These are phyloP conservation scores for Phytopythium oedochilum DNA, from an alignment of 352 stramenopile species.

Conservation along the genomic window DNA sequence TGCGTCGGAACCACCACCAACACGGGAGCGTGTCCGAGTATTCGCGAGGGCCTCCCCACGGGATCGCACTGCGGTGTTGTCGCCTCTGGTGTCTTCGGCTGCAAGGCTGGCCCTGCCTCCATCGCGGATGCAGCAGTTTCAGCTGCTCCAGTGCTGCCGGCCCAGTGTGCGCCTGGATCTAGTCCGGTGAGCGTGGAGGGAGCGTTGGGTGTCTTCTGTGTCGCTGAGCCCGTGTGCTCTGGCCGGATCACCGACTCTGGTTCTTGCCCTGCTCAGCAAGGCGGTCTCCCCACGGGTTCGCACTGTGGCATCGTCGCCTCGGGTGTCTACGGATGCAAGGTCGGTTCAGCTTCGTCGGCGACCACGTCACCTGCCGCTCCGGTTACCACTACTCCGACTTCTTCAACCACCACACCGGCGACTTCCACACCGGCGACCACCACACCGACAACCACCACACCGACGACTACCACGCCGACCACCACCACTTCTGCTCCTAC, in stretches of 20 bases:
- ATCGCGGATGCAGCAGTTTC: background rate
- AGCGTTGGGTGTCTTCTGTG: conserved; percentile 18
- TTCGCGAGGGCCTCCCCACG: background rate
- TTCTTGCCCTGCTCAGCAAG: conserved; percentile 22
- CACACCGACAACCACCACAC: background rate
- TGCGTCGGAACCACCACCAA: conserved; percentile 2
- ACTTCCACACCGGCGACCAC: background rate
- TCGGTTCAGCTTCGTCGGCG: background rate
- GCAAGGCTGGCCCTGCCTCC: background rate
- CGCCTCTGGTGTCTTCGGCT: conserved; percentile 5
- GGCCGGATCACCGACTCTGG: conserved; percentile 23
- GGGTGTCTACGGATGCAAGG: conserved; percentile 26
- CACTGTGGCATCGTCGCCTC: conserved; percentile 23
- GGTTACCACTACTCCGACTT: too few species aligned
- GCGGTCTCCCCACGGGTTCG: conserved; percentile 18
- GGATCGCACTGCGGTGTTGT: conserved; percentile 9
- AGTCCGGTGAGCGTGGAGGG: conserved; percentile 23
- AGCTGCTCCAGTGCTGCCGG: conserved; percentile 6
- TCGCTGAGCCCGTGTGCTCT: conserved; percentile 15
- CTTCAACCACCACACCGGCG: background rate
- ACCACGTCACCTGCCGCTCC: background rate
- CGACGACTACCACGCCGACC: background rate
- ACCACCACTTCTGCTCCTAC: background rate
- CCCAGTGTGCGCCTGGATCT: conserved; percentile 13
- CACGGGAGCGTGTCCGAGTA: conserved; percentile 2